phyloP scores from a whole-genome alignment of 2,329 filamentous ascomycete genomes.

The Fonsecaea monophora region DNA sequence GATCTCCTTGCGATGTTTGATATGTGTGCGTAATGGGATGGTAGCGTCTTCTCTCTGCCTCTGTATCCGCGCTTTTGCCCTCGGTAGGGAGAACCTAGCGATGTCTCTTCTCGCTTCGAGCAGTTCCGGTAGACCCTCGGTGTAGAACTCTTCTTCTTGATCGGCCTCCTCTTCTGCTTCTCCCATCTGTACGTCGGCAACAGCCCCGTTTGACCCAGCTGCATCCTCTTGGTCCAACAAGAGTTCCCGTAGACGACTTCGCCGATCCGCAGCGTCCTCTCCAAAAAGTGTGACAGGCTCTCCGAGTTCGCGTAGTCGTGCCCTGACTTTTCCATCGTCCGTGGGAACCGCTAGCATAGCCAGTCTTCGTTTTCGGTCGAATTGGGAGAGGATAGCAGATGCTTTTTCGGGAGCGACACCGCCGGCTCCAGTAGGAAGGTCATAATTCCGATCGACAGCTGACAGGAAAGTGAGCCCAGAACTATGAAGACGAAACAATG shows the following conservation, averaged over 20 bases:
- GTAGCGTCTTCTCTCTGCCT: slow-evolving; percentile 80
- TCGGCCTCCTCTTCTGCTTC: slow-evolving; percentile 70
- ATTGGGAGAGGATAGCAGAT: slow-evolving; percentile 83
- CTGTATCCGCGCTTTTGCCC: slow-evolving; percentile 76
- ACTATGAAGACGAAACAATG: slow-evolving; percentile 7
- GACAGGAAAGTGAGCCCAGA: slow-evolving; percentile 2
- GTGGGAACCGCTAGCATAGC: slow-evolving; percentile 91
- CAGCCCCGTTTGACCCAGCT: slow-evolving; percentile 61
- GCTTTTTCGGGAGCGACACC: slow-evolving; percentile 81
- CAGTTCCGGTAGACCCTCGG: slow-evolving; percentile 76
- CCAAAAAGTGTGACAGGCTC: slow-evolving; percentile 95
- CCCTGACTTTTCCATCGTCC: slow-evolving; percentile 84
- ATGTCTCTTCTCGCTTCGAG: slow-evolving; percentile 79
- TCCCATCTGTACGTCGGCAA: slow-evolving; percentile 62
- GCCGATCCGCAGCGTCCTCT: slow-evolving; percentile 81
- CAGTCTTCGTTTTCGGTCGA: slow-evolving; percentile 87
- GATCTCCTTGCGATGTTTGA: slow-evolving; percentile 87
- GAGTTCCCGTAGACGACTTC: slow-evolving; percentile 84
- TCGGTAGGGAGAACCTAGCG: slow-evolving; percentile 80
- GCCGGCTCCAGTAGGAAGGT: slow-evolving; percentile 66
- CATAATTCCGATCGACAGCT: slow-evolving; percentile 83
- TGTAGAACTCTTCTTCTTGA: slow-evolving; percentile 94
- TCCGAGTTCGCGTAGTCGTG: slow-evolving; percentile 81
- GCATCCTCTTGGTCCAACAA: slow-evolving; percentile 74
- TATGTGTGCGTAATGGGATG: slow-evolving; percentile 86